A percentile compares a stretch with the other conserved stretches of the same genome.
phyloP scores from a whole-genome alignment of 2,329 filamentous ascomycete species.

The Davidsoniella australis region DNA sequence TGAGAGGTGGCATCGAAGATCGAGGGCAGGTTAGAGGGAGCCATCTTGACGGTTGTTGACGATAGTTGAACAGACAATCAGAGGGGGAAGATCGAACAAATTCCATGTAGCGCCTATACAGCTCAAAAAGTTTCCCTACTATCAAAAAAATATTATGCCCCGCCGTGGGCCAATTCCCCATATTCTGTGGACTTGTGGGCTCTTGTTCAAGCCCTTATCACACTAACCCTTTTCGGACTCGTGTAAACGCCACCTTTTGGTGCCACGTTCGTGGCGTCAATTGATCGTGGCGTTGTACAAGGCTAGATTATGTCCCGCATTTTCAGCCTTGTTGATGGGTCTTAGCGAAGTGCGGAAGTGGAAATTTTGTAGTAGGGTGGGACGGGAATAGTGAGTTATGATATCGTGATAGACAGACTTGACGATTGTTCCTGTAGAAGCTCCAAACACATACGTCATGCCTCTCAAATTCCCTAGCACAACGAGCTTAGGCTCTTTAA shows the following conservation, averaged over 20 bases:
- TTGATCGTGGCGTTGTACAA: slow-evolving; percentile 3
- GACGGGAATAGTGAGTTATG: slow-evolving; percentile 1
- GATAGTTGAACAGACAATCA: slow-evolving; percentile 18
- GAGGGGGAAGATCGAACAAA: slow-evolving; percentile 21
- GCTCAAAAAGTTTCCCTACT: slow-evolving; percentile 23
- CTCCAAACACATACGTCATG: slow-evolving; percentile 29
- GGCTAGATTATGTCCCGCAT: slow-evolving; percentile 10
- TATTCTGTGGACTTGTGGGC: slow-evolving; percentile 19
- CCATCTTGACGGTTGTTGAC: slow-evolving; percentile 56
- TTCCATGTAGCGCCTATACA: slow-evolving; percentile 14
- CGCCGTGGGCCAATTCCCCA: slow-evolving; percentile 5
- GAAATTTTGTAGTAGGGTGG: slow-evolving; percentile 12
- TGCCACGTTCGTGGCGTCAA: neutral
- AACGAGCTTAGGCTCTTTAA: slow-evolving; percentile 40
- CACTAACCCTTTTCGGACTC: slow-evolving; percentile 5
- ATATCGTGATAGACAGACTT: slow-evolving; percentile 2
- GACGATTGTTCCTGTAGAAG: no score
- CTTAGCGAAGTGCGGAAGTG: slow-evolving; percentile 3
- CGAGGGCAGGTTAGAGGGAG: slow-evolving; percentile 81
- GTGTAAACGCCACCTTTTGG: neutral
- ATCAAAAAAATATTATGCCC: slow-evolving; percentile 14
- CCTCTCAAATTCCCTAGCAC: slow-evolving; percentile 47
- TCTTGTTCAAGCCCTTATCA: slow-evolving; percentile 9
- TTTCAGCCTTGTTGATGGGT: slow-evolving; percentile 11
- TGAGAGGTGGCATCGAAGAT: slow-evolving; percentile 93